phyloP scores from a whole-genome alignment of 208 protist species.

The Wallacemonas sp. region DNA sequence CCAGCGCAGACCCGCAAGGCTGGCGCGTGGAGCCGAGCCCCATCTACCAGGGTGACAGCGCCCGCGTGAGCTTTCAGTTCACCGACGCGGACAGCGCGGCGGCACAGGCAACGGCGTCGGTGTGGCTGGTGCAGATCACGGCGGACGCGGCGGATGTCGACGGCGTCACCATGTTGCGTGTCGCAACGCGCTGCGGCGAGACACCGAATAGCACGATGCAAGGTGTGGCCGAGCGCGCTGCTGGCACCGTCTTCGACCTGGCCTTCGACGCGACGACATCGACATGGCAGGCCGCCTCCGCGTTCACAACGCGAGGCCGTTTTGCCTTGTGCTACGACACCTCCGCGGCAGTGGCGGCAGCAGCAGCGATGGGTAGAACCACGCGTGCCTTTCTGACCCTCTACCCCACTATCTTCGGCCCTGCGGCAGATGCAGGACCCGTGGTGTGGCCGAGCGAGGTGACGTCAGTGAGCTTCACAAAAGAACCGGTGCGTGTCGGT shows the following conservation, averaged over 20 bases:
- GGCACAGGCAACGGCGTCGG: conserved; percentile 13
- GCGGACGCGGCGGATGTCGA: conserved; percentile 10
- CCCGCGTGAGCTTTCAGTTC: conserved; percentile 41
- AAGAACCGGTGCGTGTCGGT: conserved; percentile 22
- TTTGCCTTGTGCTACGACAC: conserved; percentile 77
- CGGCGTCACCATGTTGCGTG: conserved; percentile 35
- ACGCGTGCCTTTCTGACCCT: conserved; percentile 16
- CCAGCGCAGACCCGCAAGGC: conserved; percentile 36
- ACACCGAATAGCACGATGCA: neutral
- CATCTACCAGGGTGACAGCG: conserved; percentile 48
- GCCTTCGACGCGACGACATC: conserved; percentile 22
- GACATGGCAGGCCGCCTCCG: conserved; percentile 17
- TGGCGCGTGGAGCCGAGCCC: conserved; percentile 58
- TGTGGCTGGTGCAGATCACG: conserved; percentile 42
- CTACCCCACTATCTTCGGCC: conserved; percentile 49
- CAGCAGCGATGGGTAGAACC: too few relatives aligned
- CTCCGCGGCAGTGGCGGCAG: too few relatives aligned
- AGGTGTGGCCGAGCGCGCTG: neutral
- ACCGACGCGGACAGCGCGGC: conserved; percentile 11
- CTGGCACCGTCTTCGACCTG: conserved; percentile 20
- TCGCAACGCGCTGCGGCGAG: conserved; percentile 40
- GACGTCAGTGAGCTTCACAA: conserved; percentile 30
- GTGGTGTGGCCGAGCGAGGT: conserved; percentile 57
- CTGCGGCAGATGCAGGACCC: conserved; percentile 42
- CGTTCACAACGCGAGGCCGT: conserved; percentile 21